Conservation (phyloP, 2,329 filamentous ascomycete genomes). For the Calycina herbarum region DNA sequence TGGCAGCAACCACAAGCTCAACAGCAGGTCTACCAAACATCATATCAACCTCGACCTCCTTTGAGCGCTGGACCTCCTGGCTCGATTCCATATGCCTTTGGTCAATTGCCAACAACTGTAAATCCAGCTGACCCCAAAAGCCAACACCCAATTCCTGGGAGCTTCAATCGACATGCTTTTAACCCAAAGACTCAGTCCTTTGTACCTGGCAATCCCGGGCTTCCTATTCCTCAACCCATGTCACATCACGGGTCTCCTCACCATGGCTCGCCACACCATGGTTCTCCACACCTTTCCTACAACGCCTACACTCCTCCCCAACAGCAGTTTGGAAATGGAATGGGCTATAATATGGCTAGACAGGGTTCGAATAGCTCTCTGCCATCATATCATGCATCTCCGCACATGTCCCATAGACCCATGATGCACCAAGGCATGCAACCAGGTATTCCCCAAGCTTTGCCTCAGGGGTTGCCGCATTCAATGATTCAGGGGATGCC, state of each 20-base stretch:
- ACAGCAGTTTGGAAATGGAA: slow-evolving; percentile 35
- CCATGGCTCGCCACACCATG: slow-evolving; percentile 37
- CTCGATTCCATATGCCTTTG: slow-evolving; percentile 68
- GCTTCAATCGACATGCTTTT: slow-evolving; percentile 81
- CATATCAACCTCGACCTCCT: slow-evolving; percentile 34
- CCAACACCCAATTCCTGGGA: slow-evolving; percentile 82
- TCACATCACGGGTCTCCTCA: slow-evolving; percentile 37
- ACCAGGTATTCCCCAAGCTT: slow-evolving; percentile 30
- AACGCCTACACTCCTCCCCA: slow-evolving; percentile 37
- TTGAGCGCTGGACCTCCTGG: slow-evolving; percentile 28
- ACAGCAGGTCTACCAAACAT: slow-evolving; percentile 30
- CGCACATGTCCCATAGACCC: slow-evolving; percentile 38
- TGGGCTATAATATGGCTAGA: slow-evolving; percentile 39
- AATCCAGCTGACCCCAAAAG: slow-evolving; percentile 71
- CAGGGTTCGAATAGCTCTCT: slow-evolving; percentile 40
- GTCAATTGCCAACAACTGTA: slow-evolving; percentile 70
- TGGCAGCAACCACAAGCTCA: slow-evolving; percentile 31
- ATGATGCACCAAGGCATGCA: slow-evolving; percentile 39
- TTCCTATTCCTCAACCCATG: slow-evolving; percentile 45
- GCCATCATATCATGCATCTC: slow-evolving; percentile 40
- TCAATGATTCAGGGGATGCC: slow-evolving; percentile 26
- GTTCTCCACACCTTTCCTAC: slow-evolving; percentile 47
- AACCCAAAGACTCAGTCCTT: slow-evolving; percentile 95
- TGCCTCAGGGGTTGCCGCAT: slow-evolving; percentile 33
- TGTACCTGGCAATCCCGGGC: slow-evolving; percentile 63